Evolutionary conservation across 108 stramenopile genomes (phyloP).

Genomic region (Epithemia pelagica): DNA sequence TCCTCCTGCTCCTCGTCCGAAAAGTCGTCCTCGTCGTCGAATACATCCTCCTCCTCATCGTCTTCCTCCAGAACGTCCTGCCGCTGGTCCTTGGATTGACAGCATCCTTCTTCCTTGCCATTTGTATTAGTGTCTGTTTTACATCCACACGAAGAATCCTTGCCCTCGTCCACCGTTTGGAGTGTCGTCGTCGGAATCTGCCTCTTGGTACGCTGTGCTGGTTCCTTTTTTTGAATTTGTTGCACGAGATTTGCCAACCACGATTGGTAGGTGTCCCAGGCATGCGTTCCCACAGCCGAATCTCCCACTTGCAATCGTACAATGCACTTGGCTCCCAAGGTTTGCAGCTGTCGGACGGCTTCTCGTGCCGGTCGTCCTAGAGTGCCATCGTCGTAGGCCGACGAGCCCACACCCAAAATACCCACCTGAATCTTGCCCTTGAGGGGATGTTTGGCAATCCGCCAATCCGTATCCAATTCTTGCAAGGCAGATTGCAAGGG

Average conservation of each 20-base stretch:
- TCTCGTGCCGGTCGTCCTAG: conserved; percentile 78
- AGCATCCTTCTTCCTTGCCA: conserved; percentile 9
- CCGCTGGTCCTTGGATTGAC: conserved; percentile 5
- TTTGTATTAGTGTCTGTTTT: background rate
- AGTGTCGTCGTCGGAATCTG: background rate
- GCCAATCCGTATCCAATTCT: conserved; percentile 75
- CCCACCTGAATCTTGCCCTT: conserved; percentile 39
- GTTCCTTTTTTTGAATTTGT: conserved; percentile 14
- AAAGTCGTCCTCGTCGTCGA: conserved; percentile 47
- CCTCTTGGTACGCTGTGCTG: conserved; percentile 8
- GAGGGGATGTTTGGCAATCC: conserved; percentile 72
- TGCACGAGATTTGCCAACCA: conserved; percentile 32
- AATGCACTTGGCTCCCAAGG: conserved; percentile 56
- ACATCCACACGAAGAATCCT: conserved; percentile 15
- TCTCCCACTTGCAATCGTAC: conserved; percentile 54
- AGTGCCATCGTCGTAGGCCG: conserved; percentile 68
- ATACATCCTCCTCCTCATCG: conserved; percentile 19
- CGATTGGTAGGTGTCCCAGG: conserved; percentile 28
- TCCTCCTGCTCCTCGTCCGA: conserved; percentile 39
- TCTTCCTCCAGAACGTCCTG: conserved; percentile 8
- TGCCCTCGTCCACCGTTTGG: background rate
- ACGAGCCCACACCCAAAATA: conserved; percentile 78
- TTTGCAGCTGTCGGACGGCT: conserved; percentile 39
- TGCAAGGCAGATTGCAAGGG: conserved; percentile 40
- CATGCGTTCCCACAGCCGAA: conserved; percentile 66